Evolutionary conservation across 2,329 filamentous ascomycete genomes (phyloP).

Genomic region (Purpureocillium lavendulum): DNA sequence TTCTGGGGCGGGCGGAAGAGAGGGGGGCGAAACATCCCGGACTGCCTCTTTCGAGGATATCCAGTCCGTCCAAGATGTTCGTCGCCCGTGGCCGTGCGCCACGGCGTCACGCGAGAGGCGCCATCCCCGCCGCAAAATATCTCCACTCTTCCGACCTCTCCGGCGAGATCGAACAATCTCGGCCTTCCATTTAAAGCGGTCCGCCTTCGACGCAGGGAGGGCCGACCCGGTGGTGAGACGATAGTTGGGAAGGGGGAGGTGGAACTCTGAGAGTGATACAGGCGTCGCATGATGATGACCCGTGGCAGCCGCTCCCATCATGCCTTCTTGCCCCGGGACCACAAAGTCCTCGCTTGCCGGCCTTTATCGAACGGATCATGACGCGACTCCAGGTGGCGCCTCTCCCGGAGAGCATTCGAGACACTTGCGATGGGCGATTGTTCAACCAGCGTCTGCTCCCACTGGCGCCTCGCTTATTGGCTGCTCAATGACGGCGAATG

Average conservation of each 20-base stretch:
- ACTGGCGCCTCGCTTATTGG: background rate
- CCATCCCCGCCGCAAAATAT: background rate
- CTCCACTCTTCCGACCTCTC: no score
- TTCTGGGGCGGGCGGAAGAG: no score
- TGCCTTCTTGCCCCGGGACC: no score
- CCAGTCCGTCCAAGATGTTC: background rate
- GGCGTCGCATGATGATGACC: no score
- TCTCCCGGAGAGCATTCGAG: no score
- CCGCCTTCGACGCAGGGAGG: conserved; percentile 15
- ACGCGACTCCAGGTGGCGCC: no score
- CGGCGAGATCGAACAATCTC: conserved; percentile 6
- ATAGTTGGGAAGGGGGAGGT: background rate
- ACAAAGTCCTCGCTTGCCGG: no score
- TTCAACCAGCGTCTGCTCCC: no score
- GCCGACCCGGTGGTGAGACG: conserved; percentile 9
- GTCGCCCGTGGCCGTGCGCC: background rate
- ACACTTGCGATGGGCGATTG: background rate
- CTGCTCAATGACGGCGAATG: background rate
- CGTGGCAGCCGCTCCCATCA: no score
- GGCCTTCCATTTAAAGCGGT: conserved; percentile 14
- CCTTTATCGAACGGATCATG: no score
- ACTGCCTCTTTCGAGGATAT: no score
- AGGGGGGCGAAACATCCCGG: no score
- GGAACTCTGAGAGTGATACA: background rate
- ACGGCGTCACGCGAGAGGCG: conserved; percentile 1